phyloP scores from a whole-genome alignment of 1,139 yeast species.

The Suhomyces maxii region DNA sequence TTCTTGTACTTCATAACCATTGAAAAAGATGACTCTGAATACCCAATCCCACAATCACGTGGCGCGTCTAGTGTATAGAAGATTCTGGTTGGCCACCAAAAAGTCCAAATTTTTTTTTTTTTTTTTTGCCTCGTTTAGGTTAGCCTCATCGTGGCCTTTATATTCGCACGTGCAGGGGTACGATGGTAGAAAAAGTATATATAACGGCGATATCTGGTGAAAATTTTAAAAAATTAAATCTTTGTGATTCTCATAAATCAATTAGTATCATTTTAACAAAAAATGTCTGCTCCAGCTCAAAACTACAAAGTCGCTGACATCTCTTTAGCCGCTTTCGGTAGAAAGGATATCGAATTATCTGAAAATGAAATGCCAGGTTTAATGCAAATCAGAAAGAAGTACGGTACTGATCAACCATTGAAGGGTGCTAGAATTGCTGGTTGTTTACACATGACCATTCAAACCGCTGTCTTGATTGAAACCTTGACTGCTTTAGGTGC shows the following conservation, averaged over 20 bases:
- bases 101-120: no score
- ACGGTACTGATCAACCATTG: constrained; percentile 91
- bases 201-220: background rate
- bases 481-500: constrained; percentile 98
- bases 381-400: constrained; percentile 94
- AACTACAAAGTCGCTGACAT: constrained; percentile 98
- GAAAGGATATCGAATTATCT: constrained; percentile 98
- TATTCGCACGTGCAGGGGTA: background rate
- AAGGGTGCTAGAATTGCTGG: constrained; percentile 99
- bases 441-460: constrained; percentile 99
- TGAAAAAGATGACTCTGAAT: no score
- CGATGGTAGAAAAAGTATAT: no score
- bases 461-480: constrained; percentile 98
- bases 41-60: no score
- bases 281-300: constrained; percentile 18
- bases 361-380: constrained; percentile 99
- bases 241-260: no score
- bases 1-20: no score
- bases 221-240: no score
- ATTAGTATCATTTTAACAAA: background rate
- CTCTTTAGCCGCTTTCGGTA: constrained; percentile 99
- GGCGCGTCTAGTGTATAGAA: no score
- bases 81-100: background rate
- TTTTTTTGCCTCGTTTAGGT: background rate
- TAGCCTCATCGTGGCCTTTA: background rate